phyloP scores from a whole-genome alignment of 306 rosid genomes.

The Albizia julibrissin region DNA sequence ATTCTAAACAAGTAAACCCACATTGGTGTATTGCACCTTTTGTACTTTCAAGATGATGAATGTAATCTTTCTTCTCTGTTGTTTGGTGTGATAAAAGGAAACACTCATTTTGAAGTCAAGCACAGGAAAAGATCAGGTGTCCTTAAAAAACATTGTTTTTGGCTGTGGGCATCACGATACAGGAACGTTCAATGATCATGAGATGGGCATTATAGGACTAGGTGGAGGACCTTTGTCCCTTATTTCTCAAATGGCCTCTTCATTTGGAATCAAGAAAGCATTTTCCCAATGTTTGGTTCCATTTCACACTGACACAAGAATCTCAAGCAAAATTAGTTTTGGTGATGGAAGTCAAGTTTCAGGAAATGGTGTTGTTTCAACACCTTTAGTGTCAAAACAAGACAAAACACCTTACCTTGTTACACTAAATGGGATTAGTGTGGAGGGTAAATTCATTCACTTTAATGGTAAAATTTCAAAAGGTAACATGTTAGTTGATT shows the following conservation, averaged over 20 bases:
- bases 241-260: slow-evolving; percentile 38
- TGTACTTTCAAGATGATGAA: neutral
- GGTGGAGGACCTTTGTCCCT: slow-evolving; percentile 42
- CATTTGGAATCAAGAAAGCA: slow-evolving; percentile 30
- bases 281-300: slow-evolving; percentile 45
- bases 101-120: slow-evolving; percentile 29
- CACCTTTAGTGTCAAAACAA: slow-evolving; percentile 27
- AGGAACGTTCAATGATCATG: slow-evolving; percentile 38
- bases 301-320: slow-evolving; percentile 26
- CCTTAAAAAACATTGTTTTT: slow-evolving; percentile 9
- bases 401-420: slow-evolving; percentile 35
- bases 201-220: slow-evolving; percentile 43
- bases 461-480: slow-evolving; percentile 16
- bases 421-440: slow-evolving; percentile 45
- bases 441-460: slow-evolving; percentile 35
- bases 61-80: neutral
- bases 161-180: slow-evolving; percentile 53
- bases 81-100: slow-evolving; percentile 6
- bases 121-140: neutral
- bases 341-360: slow-evolving; percentile 46
- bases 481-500: slow-evolving; percentile 50
- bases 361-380: slow-evolving; percentile 42
- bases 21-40: neutral
- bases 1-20: too few species aligned
- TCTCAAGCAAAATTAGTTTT: slow-evolving; percentile 39